Evolutionary conservation across 208 protist species (phyloP).

Genomic region (Acanthamoeba culbertsoni): DNA sequence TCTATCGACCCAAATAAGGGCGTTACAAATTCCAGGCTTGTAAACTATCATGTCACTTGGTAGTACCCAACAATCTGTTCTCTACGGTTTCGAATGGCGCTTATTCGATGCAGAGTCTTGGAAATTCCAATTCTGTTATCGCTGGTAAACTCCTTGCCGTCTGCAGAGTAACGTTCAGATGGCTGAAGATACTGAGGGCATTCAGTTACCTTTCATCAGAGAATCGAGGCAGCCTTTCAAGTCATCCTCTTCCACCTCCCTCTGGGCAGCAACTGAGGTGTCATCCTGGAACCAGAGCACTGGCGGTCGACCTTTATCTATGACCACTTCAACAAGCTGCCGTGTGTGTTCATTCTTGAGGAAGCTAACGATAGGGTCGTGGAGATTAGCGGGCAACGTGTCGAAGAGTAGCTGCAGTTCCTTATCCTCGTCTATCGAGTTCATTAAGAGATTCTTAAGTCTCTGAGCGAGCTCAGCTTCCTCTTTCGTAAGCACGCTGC

Average conservation of each 20-base stretch:
- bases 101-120: conserved; percentile 21
- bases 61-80: conserved; percentile 39
- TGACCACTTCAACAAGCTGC: neutral
- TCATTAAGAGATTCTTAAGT: neutral
- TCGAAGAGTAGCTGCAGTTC: neutral
- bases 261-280: conserved; percentile 1
- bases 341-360: neutral
- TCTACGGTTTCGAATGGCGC: neutral
- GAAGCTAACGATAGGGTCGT: neutral
- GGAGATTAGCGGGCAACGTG: neutral
- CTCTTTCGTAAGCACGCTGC: neutral
- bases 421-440: neutral
- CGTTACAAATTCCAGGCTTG: no score
- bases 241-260: neutral
- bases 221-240: neutral
- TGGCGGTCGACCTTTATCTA: neutral
- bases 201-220: conserved; percentile 1
- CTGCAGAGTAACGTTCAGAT: neutral
- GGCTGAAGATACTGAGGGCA: no score
- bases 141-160: neutral
- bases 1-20: no score
- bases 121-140: conserved; percentile 35
- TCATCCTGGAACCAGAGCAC: conserved; percentile 34
- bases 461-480: neutral
- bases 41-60: no score